Conservation (phyloP, 2,329 filamentous ascomycete genomes). For the Trichoderma harzianum region DNA sequence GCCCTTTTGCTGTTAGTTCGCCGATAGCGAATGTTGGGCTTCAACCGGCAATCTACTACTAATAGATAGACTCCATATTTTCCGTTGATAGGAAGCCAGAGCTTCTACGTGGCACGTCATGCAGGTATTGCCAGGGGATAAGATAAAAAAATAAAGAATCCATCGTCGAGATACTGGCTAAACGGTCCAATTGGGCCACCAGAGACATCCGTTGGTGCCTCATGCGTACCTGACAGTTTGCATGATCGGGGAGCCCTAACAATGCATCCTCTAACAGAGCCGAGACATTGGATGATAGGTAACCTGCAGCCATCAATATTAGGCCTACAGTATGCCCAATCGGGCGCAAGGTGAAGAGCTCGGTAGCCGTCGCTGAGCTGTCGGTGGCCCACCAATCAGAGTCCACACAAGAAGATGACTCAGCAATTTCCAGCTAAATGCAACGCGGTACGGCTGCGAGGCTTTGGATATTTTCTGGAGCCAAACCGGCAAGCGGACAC, state of each 20-base stretch:
- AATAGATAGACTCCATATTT: background rate
- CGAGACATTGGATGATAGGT: background rate
- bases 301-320: background rate
- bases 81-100: background rate
- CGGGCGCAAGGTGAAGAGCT: background rate
- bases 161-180: background rate
- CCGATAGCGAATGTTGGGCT: background rate
- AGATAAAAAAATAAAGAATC: background rate
- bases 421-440: constrained; percentile 8
- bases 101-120: constrained; percentile 3
- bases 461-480: constrained; percentile 30
- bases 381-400: constrained; percentile 10
- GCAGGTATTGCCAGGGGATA: background rate
- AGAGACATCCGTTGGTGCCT: background rate
- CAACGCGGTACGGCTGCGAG: constrained; percentile 19
- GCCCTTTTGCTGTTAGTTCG: background rate
- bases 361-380: background rate
- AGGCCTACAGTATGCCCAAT: background rate
- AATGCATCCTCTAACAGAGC: constrained; percentile 2
- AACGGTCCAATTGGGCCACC: background rate
- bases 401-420: background rate
- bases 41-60: background rate
- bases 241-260: background rate
- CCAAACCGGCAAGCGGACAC: background rate
- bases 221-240: constrained; percentile 2